Evolutionary conservation across 768 basidiomycete species (phyloP).

Genomic region (Gloeostereum incarnatum): DNA sequence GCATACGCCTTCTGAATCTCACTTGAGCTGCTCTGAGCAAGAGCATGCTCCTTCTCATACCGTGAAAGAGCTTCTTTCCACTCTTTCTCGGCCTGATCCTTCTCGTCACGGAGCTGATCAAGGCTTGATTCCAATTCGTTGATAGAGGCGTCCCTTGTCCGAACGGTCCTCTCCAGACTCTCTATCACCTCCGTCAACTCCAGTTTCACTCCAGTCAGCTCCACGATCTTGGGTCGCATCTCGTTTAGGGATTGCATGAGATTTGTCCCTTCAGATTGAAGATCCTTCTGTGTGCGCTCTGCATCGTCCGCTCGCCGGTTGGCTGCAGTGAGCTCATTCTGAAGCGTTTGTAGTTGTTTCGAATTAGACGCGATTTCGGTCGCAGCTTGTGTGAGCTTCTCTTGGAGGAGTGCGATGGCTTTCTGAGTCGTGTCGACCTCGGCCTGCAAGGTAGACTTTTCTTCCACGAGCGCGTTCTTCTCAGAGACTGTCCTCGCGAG

Average conservation of each 20-base stretch:
- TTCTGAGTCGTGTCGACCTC: conserved; percentile 36
- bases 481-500: conserved; percentile 35
- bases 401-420: conserved; percentile 43
- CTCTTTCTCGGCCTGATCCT: conserved; percentile 33
- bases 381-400: conserved; percentile 46
- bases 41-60: conserved; percentile 43
- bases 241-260: conserved; percentile 79
- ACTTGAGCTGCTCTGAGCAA: conserved; percentile 37
- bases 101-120: conserved; percentile 43
- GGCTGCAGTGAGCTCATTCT: conserved; percentile 58
- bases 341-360: conserved; percentile 48
- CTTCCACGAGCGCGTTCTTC: conserved; percentile 35
- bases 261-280: conserved; percentile 71
- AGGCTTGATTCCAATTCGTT: conserved; percentile 51
- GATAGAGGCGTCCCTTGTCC: conserved; percentile 47
- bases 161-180: conserved; percentile 41
- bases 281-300: conserved; percentile 57
- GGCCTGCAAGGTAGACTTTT: conserved; percentile 39
- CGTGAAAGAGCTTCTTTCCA: conserved; percentile 33
- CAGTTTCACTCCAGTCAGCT: conserved; percentile 64
- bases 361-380: conserved; percentile 42
- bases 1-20: conserved; percentile 57
- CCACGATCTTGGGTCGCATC: conserved; percentile 78
- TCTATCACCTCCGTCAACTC: conserved; percentile 60
- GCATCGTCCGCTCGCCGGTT: conserved; percentile 66